phyloP scores from a whole-genome alignment of 768 basidiomycete genomes.

The Leccinum incarnatum region DNA sequence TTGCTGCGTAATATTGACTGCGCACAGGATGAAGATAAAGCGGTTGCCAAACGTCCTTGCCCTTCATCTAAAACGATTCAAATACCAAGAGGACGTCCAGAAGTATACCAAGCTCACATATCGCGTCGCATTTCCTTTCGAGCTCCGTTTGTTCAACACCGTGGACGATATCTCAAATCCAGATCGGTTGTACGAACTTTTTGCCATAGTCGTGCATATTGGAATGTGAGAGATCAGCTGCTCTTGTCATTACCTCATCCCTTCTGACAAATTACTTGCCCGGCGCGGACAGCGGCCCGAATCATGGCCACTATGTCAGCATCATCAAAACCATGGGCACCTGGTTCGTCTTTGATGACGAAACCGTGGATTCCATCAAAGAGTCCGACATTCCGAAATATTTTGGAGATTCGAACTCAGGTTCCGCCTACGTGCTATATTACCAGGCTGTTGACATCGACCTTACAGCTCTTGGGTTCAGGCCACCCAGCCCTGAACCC shows the following conservation, averaged over 20 bases:
- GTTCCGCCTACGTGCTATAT: constrained; percentile 94
- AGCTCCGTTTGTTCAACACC: constrained; percentile 95
- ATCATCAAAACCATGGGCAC: constrained; percentile 81
- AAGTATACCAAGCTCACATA: constrained; percentile 95
- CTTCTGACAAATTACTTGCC: constrained; percentile 12
- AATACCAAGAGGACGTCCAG: constrained; percentile 90
- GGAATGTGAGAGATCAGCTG: constrained; percentile 74
- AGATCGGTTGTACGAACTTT: constrained; percentile 90
- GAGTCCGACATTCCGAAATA: constrained; percentile 91
- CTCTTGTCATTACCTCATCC: constrained; percentile 2
- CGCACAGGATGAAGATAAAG: constrained; percentile 94
- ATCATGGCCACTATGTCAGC: constrained; percentile 97
- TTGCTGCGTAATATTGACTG: constrained; percentile 9
- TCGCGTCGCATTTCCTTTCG: constrained; percentile 93
- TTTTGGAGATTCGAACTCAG: constrained; percentile 86
- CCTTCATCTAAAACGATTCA: constrained; percentile 96
- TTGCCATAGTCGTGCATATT: constrained; percentile 98
- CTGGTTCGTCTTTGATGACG: constrained; percentile 97
- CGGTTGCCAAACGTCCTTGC: constrained; percentile 93
- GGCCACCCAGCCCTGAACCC: constrained; percentile 27
- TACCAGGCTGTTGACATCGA: constrained; percentile 94
- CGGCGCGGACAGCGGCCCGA: constrained; percentile 69
- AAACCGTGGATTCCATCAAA: constrained; percentile 82
- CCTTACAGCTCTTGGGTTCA: constrained; percentile 65
- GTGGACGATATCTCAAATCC: constrained; percentile 90